Conservation (phyloP, 2,329 filamentous ascomycete genomes). For the Colletotrichum filicis region DNA sequence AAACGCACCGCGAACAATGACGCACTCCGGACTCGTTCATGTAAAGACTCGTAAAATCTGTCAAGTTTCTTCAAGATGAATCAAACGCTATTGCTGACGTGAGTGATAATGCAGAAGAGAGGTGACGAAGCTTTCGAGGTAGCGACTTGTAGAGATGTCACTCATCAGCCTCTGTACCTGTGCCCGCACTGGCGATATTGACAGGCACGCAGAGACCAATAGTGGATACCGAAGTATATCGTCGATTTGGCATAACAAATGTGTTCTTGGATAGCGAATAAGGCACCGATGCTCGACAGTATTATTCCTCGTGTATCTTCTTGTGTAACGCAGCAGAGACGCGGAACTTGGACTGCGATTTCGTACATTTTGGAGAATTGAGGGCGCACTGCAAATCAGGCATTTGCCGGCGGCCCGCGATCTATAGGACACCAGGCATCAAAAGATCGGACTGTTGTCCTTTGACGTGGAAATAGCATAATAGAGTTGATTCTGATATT, state of each 20-base stretch:
- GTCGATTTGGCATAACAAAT: constrained; percentile 20
- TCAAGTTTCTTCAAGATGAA: neutral
- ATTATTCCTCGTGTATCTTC: neutral
- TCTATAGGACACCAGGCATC: neutral
- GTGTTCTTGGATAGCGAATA: neutral
- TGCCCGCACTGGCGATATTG: too few relatives aligned
- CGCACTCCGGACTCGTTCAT: constrained; percentile 9
- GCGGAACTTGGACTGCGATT: neutral
- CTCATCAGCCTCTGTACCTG: neutral
- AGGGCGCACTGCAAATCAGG: neutral
- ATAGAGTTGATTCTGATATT: neutral
- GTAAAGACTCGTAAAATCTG: neutral
- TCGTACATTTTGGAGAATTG: neutral
- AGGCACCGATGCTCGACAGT: neutral
- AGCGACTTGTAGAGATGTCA: neutral
- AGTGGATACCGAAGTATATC: constrained; percentile 11
- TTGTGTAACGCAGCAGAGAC: neutral
- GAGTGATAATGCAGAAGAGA: constrained; percentile 3
- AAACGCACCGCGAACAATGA: constrained; percentile 11
- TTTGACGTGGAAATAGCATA: neutral
- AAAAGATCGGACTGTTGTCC: neutral
- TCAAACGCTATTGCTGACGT: neutral
- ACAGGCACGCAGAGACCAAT: neutral
- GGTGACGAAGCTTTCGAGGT: constrained; percentile 2
- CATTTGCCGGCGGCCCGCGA: neutral